phyloP scores from a whole-genome alignment of 306 rosid genomes.

The Quercus dentata region DNA sequence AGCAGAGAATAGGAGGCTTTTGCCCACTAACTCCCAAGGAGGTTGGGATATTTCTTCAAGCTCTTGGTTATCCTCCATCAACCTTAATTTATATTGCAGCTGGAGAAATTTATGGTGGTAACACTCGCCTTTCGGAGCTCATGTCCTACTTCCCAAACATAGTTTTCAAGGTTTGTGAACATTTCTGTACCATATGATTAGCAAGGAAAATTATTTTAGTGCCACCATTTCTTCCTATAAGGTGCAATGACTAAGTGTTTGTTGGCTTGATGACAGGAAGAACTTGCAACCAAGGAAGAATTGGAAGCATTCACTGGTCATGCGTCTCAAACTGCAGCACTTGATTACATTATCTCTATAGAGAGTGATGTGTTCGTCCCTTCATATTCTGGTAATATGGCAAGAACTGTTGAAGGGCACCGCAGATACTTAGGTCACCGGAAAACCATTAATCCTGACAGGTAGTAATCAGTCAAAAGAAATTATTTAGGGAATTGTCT shows the following conservation, averaged over 20 bases:
- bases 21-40: slow-evolving; percentile 95
- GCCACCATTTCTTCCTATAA: slow-evolving; percentile 17
- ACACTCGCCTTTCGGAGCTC: slow-evolving; percentile 70
- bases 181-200: not conserved
- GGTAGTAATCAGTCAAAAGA: slow-evolving; percentile 40
- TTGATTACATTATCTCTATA: slow-evolving; percentile 83
- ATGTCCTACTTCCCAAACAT: slow-evolving; percentile 71
- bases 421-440: slow-evolving; percentile 88
- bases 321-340: slow-evolving; percentile 89
- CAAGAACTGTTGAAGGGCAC: slow-evolving; percentile 95
- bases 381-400: slow-evolving; percentile 92
- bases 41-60: slow-evolving; percentile 81
- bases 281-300: slow-evolving; percentile 74
- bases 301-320: slow-evolving; percentile 69
- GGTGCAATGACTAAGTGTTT: slow-evolving; percentile 21
- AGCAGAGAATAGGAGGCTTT: slow-evolving; percentile 79
- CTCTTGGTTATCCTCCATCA: slow-evolving; percentile 80
- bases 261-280: slow-evolving; percentile 61
- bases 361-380: slow-evolving; percentile 92
- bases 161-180: slow-evolving; percentile 59
- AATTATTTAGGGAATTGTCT: slow-evolving; percentile 1
- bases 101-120: slow-evolving; percentile 90
- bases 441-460: slow-evolving; percentile 81
- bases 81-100: slow-evolving; percentile 87
- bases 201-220: slow-evolving; percentile 18